Base-by-base conservation (phyloP, 2,329 filamentous ascomycete species). In the Elsinoe batatas region DNA sequence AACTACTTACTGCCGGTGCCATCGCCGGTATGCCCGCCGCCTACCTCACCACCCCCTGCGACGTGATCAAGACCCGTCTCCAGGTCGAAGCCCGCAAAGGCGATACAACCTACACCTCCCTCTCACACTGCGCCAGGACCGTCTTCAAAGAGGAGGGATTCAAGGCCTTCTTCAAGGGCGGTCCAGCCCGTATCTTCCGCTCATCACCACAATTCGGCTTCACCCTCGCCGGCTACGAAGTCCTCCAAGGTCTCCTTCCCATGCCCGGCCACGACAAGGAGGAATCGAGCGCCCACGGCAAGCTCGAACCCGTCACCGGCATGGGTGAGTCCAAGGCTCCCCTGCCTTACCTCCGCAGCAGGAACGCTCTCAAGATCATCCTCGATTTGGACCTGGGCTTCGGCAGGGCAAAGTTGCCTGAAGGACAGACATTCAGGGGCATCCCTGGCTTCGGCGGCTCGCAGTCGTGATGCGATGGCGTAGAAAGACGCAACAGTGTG, bases 151-250 rank as follows among this genome's bases (percentile, higher is more conserved):
- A 97, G 70, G 93, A 98, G 72, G 93, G 93, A 10, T 91, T 96
- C 80, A 82, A 80, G 60, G 93, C 93, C 22, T 98, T 98, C 79
- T 98, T 97, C 84, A 97, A 97, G 78, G 93, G 93, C 63, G 93
- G 93, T 1, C 91, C 91, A 1, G 93, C 93, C 7, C 88, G 93
- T 76, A 94, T 98, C 66, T 73, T 97, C 69, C 86, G 93, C 66
- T 96, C 90, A 0, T 96, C 90, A 11, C 93, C 93, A 13, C 93
- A 98, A 69, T 98, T 98, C 70, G 93, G 93, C 61, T 97, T 97
- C 77, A 98, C 93, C 0, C 82, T 98, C 20, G 93, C 93, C 3
- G 87, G 88, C 42, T 98, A 97, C 71, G 93, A 98, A 72, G 79
- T 98, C 36, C 76, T 98, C 51, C 90, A 96, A 74, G 87, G 77